Conservation (phyloP, 371 early-diverging fungal genomes). For the Mucor indicus region DNA sequence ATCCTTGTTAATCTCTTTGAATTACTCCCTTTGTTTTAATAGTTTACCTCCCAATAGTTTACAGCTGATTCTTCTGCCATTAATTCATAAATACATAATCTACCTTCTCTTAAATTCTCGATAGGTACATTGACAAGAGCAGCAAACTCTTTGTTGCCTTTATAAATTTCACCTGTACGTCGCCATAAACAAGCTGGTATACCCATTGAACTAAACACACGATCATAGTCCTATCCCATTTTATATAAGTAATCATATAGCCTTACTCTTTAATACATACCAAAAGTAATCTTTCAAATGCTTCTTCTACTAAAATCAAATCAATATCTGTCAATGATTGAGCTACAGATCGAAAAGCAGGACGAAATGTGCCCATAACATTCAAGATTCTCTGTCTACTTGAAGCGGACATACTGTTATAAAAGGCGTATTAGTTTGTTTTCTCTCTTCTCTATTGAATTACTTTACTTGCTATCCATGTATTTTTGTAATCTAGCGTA, state of each 20-base stretch:
- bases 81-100: slow-evolving; percentile 84
- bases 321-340: slow-evolving; percentile 90
- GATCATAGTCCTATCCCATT: slow-evolving; percentile 21
- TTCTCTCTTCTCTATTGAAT: background rate
- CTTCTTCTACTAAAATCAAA: slow-evolving; percentile 88
- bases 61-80: slow-evolving; percentile 91
- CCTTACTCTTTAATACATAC: slow-evolving; percentile 24
- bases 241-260: background rate
- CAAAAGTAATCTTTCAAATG: slow-evolving; percentile 87
- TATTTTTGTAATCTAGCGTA: slow-evolving; percentile 87
- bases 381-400: slow-evolving; percentile 77
- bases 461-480: slow-evolving; percentile 80
- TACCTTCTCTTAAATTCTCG: slow-evolving; percentile 75
- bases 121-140: slow-evolving; percentile 79
- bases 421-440: background rate
- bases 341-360: slow-evolving; percentile 82
- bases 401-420: slow-evolving; percentile 66
- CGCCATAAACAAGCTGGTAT: slow-evolving; percentile 94
- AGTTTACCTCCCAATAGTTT: slow-evolving; percentile 76
- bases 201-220: slow-evolving; percentile 91
- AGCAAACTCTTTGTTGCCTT: slow-evolving; percentile 94
- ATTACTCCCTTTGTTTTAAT: background rate
- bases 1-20: slow-evolving; percentile 6
- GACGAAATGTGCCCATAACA: slow-evolving; percentile 86
- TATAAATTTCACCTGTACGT: slow-evolving; percentile 94